Evolutionary conservation across 1,284 basidiomycete genomes (phyloP).

Genomic region (Apiotrichum brassicae): DNA sequence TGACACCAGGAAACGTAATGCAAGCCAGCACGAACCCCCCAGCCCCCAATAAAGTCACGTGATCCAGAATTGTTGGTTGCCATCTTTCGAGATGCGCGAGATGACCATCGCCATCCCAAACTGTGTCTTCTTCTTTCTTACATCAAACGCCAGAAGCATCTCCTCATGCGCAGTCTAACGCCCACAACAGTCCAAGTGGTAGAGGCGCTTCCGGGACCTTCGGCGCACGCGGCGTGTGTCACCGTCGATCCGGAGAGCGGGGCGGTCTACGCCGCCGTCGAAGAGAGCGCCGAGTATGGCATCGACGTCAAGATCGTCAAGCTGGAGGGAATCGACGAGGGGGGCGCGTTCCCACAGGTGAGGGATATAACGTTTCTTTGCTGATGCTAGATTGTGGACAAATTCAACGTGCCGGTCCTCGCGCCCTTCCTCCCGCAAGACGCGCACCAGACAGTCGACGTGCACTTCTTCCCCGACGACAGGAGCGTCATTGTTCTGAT

Average conservation of each 20-base stretch:
- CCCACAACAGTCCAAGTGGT: slow-evolving; percentile 20
- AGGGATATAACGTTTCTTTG: background rate
- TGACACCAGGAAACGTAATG: too few species aligned
- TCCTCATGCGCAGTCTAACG: slow-evolving; percentile 27
- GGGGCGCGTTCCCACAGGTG: slow-evolving; percentile 19
- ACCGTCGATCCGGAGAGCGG: slow-evolving; percentile 62
- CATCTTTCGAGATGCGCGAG: too few species aligned
- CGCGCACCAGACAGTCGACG: slow-evolving; percentile 54
- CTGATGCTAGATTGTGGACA: slow-evolving; percentile 21
- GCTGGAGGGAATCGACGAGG: slow-evolving; percentile 34
- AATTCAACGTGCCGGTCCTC: slow-evolving; percentile 27
- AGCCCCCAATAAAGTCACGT: too few species aligned
- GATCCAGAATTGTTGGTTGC: too few species aligned
- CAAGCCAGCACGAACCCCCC: too few species aligned
- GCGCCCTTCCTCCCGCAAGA: slow-evolving; percentile 34
- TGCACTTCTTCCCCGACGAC: slow-evolving; percentile 63
- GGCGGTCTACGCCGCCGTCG: slow-evolving; percentile 55
- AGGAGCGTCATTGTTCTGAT: slow-evolving; percentile 60
- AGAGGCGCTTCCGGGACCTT: background rate
- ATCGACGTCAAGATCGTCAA: slow-evolving; percentile 60
- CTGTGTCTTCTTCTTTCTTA: too few species aligned
- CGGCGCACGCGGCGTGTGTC: slow-evolving; percentile 11
- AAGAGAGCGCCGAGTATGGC: slow-evolving; percentile 52
- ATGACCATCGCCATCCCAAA: too few species aligned
- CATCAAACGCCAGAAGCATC: too few species aligned